These are phyloP conservation scores for Pseudoturritis turrita DNA, from an alignment of 345 rosid species.

Conservation along the genomic window DNA sequence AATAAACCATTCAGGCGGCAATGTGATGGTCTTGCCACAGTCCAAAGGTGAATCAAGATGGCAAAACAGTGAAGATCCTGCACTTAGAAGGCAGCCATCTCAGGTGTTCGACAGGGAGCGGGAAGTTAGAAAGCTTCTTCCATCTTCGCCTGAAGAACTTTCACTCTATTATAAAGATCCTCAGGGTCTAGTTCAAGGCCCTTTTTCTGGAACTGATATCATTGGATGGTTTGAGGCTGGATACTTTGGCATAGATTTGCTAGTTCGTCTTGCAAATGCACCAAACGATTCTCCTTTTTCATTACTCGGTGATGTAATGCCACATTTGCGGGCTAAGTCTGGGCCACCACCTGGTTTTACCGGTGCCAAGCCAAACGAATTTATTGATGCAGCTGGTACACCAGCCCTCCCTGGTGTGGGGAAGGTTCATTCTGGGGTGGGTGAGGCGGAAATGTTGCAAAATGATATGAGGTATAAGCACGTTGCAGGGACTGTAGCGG, in stretches of 20 bases:
- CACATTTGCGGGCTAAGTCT: slow-evolving; percentile 91
- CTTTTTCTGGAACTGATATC: slow-evolving; percentile 81
- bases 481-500: slow-evolving; percentile 68
- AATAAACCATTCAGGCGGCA: slow-evolving; percentile 42
- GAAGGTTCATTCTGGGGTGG: slow-evolving; percentile 36
- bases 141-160: slow-evolving; percentile 67
- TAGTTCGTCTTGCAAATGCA: slow-evolving; percentile 62
- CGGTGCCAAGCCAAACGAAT: slow-evolving; percentile 62
- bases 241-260: slow-evolving; percentile 91
- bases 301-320: slow-evolving; percentile 93
- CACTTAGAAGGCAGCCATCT: slow-evolving; percentile 58
- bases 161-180: slow-evolving; percentile 85
- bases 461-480: slow-evolving; percentile 52
- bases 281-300: slow-evolving; percentile 68
- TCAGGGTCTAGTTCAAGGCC: slow-evolving; percentile 92
- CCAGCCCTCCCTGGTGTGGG: slow-evolving; percentile 49
- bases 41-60: slow-evolving; percentile 54
- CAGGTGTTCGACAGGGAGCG: slow-evolving; percentile 61
- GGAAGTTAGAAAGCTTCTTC: slow-evolving; percentile 57
- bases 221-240: slow-evolving; percentile 99
- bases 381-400: slow-evolving; percentile 41
- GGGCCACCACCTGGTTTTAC: slow-evolving; percentile 97
- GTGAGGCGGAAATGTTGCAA: slow-evolving; percentile 49
- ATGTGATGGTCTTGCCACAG: slow-evolving; percentile 36
- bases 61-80: slow-evolving; percentile 51